phyloP scores from a whole-genome alignment of 2,329 filamentous ascomycete genomes.

The Elsinoe perseae region DNA sequence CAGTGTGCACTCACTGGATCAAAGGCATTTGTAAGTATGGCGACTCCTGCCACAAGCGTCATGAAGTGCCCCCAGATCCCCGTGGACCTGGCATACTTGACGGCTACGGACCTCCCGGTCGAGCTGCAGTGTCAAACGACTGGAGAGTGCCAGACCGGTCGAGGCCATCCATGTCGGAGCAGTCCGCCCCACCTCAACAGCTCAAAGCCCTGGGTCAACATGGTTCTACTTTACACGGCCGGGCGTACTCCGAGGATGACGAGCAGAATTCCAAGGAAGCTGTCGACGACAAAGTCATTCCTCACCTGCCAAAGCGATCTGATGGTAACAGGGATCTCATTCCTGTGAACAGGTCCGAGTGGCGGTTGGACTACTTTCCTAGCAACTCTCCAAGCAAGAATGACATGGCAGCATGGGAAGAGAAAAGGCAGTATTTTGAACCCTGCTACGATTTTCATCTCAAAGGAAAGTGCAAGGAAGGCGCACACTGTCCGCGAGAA shows the following conservation, averaged over 20 bases:
- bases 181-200: conserved; percentile 12
- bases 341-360: conserved; percentile 40
- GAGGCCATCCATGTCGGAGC: conserved; percentile 16
- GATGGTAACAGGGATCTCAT: conserved; percentile 29
- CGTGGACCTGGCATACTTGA: conserved; percentile 15
- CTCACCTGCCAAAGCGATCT: conserved; percentile 21
- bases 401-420: conserved; percentile 29
- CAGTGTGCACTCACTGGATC: conserved; percentile 23
- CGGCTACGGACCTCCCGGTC: conserved; percentile 17
- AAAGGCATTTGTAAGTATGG: conserved; percentile 29
- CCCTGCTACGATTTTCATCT: conserved; percentile 44
- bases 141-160: conserved; percentile 14
- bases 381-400: conserved; percentile 32
- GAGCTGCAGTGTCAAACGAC: conserved; percentile 1
- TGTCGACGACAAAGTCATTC: conserved; percentile 13
- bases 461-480: conserved; percentile 23
- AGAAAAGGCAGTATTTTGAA: neutral
- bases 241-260: neutral
- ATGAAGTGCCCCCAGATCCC: conserved; percentile 19
- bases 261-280: neutral
- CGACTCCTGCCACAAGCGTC: conserved; percentile 24
- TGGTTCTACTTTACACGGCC: neutral
- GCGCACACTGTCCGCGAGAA: conserved; percentile 39
- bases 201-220: neutral
- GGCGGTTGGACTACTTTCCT: conserved; percentile 42